Conservation (phyloP, 2,329 filamentous ascomycete genomes). For the Neoscytalidium dimidiatum region DNA sequence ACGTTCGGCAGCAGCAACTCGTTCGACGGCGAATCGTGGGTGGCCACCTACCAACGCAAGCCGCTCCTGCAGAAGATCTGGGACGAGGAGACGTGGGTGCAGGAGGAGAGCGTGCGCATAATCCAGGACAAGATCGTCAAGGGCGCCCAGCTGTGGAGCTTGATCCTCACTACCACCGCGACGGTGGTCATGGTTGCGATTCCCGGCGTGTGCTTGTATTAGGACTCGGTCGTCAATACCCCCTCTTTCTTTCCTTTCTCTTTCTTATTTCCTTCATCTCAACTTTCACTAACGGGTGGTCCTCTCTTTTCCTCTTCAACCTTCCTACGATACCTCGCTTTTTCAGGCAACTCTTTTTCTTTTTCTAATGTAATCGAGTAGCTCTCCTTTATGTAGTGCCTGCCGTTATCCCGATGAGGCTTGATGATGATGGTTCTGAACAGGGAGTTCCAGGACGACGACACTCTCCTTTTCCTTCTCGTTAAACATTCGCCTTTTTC, state of each 20-base stretch:
- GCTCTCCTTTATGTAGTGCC: not conserved
- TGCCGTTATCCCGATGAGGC: not conserved
- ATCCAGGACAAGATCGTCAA: slow-evolving; percentile 72
- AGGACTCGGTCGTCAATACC: not conserved
- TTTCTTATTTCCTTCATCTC: not conserved
- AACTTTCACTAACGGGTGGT: not conserved
- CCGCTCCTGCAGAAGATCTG: slow-evolving; percentile 73
- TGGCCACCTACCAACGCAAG: slow-evolving; percentile 69
- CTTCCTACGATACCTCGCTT: not conserved
- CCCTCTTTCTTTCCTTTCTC: not conserved
- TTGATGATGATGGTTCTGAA: not conserved
- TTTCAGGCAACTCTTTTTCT: not conserved
- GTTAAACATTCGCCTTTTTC: too few species aligned
- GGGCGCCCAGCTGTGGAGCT: slow-evolving; percentile 37
- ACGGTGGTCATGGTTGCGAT: slow-evolving; percentile 29
- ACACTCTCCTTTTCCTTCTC: not conserved
- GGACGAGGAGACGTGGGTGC: slow-evolving; percentile 74
- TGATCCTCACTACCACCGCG: slow-evolving; percentile 32
- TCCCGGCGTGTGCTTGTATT: slow-evolving; percentile 21
- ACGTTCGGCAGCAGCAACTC: slow-evolving; percentile 52
- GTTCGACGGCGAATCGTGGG: slow-evolving; percentile 77
- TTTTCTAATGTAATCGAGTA: not conserved
- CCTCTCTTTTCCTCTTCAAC: not conserved
- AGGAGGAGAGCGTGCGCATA: slow-evolving; percentile 73
- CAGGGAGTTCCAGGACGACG: not conserved